These are phyloP conservation scores for Cyberlindnera xylosilytica DNA, from an alignment of 805 yeast species.

Conservation along the genomic window DNA sequence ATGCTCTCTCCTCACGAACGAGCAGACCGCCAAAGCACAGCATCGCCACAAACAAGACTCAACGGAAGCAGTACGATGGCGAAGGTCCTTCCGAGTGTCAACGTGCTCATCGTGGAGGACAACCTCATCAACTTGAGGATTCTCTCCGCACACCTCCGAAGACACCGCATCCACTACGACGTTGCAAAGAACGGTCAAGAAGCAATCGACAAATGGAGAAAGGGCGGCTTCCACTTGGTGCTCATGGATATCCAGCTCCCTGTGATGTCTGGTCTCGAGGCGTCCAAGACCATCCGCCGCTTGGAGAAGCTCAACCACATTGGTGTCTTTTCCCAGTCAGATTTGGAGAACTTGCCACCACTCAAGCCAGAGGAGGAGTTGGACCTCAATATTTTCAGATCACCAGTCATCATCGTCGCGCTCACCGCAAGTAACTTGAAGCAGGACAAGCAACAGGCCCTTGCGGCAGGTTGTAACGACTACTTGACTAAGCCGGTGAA, in stretches of 20 bases:
- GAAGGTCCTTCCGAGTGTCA: conserved; percentile 81
- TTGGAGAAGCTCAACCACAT: conserved; percentile 77
- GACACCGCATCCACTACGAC: conserved; percentile 78
- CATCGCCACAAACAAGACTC: conserved; percentile 3
- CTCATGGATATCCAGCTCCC: conserved; percentile 98
- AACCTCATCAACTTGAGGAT: conserved; percentile 91
- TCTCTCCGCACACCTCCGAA: conserved; percentile 81
- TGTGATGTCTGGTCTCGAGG: conserved; percentile 92
- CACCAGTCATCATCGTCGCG: conserved; percentile 98
- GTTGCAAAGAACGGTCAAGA: conserved; percentile 93
- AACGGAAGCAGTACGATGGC: conserved; percentile 32
- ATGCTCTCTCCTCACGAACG: conserved; percentile 8
- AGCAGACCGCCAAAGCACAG: neutral
- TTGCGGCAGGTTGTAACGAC: conserved; percentile 97
- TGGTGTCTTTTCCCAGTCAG: conserved; percentile 41
- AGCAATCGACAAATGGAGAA: conserved; percentile 91
- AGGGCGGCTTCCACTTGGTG: conserved; percentile 91
- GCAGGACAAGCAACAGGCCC: conserved; percentile 83
- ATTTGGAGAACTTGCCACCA: conserved; percentile 21
- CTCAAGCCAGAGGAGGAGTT: conserved; percentile 47
- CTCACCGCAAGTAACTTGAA: conserved; percentile 87
- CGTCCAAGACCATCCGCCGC: conserved; percentile 85
- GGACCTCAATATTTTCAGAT: conserved; percentile 63
- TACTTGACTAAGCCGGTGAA: conserved; percentile 95
- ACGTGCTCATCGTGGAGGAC: conserved; percentile 93